phyloP scores from a whole-genome alignment of 148 eudicot genomes.

The Camellia lanceoleosa region DNA sequence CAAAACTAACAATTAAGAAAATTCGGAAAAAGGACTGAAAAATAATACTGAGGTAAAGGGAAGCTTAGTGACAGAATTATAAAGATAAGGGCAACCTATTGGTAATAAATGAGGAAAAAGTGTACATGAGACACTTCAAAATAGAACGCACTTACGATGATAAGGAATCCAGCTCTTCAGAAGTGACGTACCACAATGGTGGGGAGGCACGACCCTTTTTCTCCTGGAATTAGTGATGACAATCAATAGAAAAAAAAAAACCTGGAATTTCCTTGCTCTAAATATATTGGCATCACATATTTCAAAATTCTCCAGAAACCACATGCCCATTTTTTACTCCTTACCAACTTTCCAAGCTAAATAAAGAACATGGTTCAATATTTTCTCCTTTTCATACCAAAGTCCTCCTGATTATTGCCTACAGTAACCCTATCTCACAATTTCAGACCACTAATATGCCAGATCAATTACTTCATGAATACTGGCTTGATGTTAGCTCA shows the following conservation, averaged over 20 bases:
- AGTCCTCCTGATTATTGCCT: not conserved
- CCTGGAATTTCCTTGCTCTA: not conserved
- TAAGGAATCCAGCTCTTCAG: constrained; percentile 70
- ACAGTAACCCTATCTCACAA: not conserved
- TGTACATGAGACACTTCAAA: constrained; percentile 9
- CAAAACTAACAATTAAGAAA: constrained; percentile 4
- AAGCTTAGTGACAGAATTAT: not conserved
- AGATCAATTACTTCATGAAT: not conserved
- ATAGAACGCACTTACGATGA: constrained; percentile 56
- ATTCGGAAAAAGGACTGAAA: not conserved
- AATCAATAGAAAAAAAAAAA: not conserved
- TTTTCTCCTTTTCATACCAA: not conserved
- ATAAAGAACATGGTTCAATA: not conserved
- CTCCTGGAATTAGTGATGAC: constrained; percentile 42
- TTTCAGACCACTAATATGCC: not conserved
- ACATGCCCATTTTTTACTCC: not conserved
- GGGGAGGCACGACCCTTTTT: constrained; percentile 77
- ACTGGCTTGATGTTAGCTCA: not conserved
- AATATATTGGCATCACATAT: not conserved
- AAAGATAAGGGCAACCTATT: not conserved
- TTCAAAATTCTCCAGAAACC: not conserved
- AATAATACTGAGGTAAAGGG: not conserved
- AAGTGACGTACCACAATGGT: constrained; percentile 75
- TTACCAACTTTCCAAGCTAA: not conserved
- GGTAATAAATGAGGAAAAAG: not conserved